Evolutionary conservation across 768 basidiomycete species (phyloP).

Genomic region (Boletellus ananas): DNA sequence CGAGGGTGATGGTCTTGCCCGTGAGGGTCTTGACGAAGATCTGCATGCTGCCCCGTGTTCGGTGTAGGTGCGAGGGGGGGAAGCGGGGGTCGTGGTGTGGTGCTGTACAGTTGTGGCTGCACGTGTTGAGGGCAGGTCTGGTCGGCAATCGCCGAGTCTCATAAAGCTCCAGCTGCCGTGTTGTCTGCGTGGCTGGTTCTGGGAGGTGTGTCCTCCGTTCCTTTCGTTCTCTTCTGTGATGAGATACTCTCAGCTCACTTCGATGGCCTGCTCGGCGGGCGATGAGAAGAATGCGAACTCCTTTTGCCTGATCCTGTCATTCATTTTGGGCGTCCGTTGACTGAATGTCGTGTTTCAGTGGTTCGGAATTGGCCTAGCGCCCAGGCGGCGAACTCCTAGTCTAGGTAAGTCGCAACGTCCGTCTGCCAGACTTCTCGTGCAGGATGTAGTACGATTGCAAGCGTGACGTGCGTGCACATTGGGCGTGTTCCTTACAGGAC

Average conservation of each 20-base stretch:
- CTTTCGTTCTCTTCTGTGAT: constrained; percentile 14
- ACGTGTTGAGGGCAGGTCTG: constrained; percentile 23
- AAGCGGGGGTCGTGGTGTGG: constrained; percentile 16
- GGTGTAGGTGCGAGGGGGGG: neutral
- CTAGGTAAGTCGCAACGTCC: constrained; percentile 13
- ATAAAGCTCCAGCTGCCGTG: neutral
- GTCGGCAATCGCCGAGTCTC: constrained; percentile 4
- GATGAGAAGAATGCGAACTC: constrained; percentile 51
- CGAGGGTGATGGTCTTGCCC: constrained; percentile 31
- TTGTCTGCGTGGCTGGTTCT: neutral
- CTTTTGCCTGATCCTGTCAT: constrained; percentile 33
- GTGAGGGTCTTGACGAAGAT: constrained; percentile 90
- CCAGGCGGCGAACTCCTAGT: too few species aligned
- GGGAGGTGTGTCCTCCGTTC: neutral
- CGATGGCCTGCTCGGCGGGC: constrained; percentile 44
- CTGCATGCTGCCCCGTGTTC: constrained; percentile 41
- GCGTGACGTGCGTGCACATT: constrained; percentile 59
- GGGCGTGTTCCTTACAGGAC: constrained; percentile 64
- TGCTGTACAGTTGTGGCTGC: constrained; percentile 36
- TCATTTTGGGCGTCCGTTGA: neutral
- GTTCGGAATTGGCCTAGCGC: too few species aligned
- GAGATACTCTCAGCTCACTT: constrained; percentile 59
- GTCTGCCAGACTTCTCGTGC: constrained; percentile 2
- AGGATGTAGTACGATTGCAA: constrained; percentile 48
- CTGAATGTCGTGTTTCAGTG: constrained; percentile 1